These are phyloP conservation scores for Acarospora socialis DNA, from an alignment of 2,329 filamentous ascomycete species.

Conservation along the genomic window DNA sequence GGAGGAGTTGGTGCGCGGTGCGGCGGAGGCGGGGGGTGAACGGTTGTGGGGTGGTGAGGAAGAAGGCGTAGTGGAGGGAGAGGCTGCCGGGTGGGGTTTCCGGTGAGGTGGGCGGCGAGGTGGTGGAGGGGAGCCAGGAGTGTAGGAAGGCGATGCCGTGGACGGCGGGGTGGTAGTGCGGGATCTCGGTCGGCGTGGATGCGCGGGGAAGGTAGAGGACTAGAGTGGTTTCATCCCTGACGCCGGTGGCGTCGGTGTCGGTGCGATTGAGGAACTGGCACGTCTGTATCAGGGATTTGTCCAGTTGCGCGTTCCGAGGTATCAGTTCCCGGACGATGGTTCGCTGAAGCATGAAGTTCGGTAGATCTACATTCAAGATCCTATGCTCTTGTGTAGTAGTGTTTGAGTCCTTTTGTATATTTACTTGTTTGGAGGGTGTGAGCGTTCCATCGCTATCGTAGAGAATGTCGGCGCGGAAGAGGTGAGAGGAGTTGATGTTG, in stretches of 20 bases:
- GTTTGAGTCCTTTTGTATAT: no score
- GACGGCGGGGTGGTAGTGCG: slow-evolving; percentile 79
- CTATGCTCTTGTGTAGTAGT: neutral
- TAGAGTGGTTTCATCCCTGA: slow-evolving; percentile 32
- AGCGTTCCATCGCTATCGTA: slow-evolving; percentile 31
- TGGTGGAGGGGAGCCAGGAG: slow-evolving; percentile 23
- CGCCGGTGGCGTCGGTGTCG: slow-evolving; percentile 15
- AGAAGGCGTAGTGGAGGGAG: slow-evolving; percentile 36
- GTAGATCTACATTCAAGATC: slow-evolving; percentile 6
- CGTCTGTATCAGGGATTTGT: slow-evolving; percentile 65
- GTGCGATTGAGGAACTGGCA: slow-evolving; percentile 45
- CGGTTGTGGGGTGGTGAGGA: neutral
- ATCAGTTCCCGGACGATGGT: slow-evolving; percentile 64
- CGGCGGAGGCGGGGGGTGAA: slow-evolving; percentile 40
- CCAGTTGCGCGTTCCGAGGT: slow-evolving; percentile 65
- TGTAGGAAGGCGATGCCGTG: slow-evolving; percentile 55
- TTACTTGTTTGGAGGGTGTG: neutral
- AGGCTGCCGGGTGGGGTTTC: slow-evolving; percentile 29
- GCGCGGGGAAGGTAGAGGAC: slow-evolving; percentile 71
- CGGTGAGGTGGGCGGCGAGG: slow-evolving; percentile 16
- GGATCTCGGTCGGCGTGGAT: slow-evolving; percentile 45
- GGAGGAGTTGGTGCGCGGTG: slow-evolving; percentile 54
- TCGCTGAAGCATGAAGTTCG: slow-evolving; percentile 19
- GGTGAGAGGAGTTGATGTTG: slow-evolving; percentile 42
- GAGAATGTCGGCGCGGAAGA: slow-evolving; percentile 48